phyloP scores from a whole-genome alignment of 768 basidiomycete species.

The Dioszegia hungarica region DNA sequence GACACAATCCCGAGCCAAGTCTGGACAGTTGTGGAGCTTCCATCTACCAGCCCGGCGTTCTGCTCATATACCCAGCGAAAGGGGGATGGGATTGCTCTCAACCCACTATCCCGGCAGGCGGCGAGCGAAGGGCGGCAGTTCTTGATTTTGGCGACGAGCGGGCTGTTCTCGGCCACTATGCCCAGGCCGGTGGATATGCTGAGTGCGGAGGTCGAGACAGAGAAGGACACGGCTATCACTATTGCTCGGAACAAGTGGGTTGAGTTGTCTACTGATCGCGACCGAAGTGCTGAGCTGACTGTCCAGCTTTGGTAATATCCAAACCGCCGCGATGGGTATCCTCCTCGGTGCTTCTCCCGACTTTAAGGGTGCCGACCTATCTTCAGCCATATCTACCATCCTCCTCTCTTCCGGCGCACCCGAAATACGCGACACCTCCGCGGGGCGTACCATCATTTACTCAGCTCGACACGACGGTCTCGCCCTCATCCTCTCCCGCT shows the following conservation, averaged over 20 bases:
- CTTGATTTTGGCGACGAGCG: conserved; percentile 82
- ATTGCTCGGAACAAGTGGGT: conserved; percentile 74
- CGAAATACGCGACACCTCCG: conserved; percentile 50
- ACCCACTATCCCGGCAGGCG: conserved; percentile 27
- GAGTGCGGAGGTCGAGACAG: conserved; percentile 72
- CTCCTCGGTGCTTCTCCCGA: conserved; percentile 19
- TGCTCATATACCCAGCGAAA: conserved; percentile 5
- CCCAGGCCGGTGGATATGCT: conserved; percentile 80
- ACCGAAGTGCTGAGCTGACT: neutral
- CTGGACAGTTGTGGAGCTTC: conserved; percentile 35
- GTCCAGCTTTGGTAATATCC: conserved; percentile 33
- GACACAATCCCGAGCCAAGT: conserved; percentile 32
- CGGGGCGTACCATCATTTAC: conserved; percentile 54
- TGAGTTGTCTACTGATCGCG: neutral
- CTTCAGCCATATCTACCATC: conserved; percentile 23
- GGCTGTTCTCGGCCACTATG: conserved; percentile 73
- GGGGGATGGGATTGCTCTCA: conserved; percentile 17
- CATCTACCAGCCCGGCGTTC: conserved; percentile 23
- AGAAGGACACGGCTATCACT: conserved; percentile 73
- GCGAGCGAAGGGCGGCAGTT: conserved; percentile 26
- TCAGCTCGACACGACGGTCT: conserved; percentile 86
- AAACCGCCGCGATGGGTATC: conserved; percentile 34
- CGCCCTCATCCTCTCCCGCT: conserved; percentile 75
- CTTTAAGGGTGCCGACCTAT: conserved; percentile 21
- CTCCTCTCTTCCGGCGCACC: conserved; percentile 26